A percentile compares a stretch with the other conserved stretches of the same genome.
Conservation (phyloP, 192 early-diverging fungal species). For the Thamnidium elegans region DNA sequence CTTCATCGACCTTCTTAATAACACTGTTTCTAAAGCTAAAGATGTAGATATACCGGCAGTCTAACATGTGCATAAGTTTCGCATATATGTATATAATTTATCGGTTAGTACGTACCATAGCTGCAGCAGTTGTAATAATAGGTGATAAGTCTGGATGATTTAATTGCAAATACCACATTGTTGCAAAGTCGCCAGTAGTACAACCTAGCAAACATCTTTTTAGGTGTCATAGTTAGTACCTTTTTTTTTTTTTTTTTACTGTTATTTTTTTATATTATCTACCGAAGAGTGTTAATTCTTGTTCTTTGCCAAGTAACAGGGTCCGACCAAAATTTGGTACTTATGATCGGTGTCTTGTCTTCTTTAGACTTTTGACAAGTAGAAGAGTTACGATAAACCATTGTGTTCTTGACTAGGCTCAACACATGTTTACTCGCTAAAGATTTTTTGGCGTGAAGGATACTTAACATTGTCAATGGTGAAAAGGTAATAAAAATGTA, state of each 20-base stretch:
- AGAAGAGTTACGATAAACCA: neutral
- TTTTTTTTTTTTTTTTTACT: neutral
- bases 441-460: conserved; percentile 15
- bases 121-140: conserved; percentile 35
- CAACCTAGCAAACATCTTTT: conserved; percentile 52
- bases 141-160: conserved; percentile 43
- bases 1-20: conserved; percentile 38
- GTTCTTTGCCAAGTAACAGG: conserved; percentile 42
- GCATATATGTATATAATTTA: neutral
- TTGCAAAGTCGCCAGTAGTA: conserved; percentile 49
- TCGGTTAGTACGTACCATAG: conserved; percentile 32
- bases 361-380: neutral
- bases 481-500: neutral
- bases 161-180: conserved; percentile 51
- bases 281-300: conserved; percentile 42
- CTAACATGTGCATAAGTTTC: conserved; percentile 1
- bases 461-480: neutral
- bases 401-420: no score
- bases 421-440: no score
- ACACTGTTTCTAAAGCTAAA: conserved; percentile 45
- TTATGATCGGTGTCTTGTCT: neutral
- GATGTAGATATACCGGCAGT: conserved; percentile 48
- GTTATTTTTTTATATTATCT: neutral
- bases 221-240: neutral
- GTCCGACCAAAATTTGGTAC: conserved; percentile 40